Conservation (phyloP, 371 early-diverging fungal genomes). For the Catenaria anguillulae region DNA sequence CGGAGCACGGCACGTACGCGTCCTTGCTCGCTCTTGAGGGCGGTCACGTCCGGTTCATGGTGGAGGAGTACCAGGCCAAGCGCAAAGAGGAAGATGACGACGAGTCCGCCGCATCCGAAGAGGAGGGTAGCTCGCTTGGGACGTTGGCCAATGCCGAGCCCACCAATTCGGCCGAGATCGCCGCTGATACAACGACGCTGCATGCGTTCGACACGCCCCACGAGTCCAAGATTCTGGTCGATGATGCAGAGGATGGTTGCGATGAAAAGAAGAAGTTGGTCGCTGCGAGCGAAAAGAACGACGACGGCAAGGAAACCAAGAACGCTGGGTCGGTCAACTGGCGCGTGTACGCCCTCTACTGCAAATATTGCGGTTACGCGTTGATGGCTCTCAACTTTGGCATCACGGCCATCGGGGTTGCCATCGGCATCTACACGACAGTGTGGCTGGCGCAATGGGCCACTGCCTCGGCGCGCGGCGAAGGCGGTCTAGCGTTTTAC, state of each 20-base stretch:
- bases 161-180: background rate
- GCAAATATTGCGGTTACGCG: constrained; percentile 49
- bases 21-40: constrained; percentile 35
- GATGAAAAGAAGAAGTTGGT: background rate
- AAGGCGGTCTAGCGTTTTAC: constrained; percentile 9
- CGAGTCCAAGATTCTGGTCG: background rate
- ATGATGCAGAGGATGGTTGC: too few relatives aligned
- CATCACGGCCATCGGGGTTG: background rate
- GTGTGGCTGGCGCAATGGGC: background rate
- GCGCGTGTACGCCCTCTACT: constrained; percentile 57
- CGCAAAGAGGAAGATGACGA: background rate
- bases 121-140: constrained; percentile 34
- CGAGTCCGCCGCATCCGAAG: constrained; percentile 6
- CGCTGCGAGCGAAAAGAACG: background rate
- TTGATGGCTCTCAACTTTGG: constrained; percentile 36
- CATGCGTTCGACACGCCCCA: background rate
- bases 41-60: constrained; percentile 13
- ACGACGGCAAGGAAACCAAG: background rate
- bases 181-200: background rate
- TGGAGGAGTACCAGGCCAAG: constrained; percentile 5
- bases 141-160: constrained; percentile 53
- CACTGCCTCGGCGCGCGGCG: background rate
- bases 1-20: constrained; percentile 36
- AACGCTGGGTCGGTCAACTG: constrained; percentile 47
- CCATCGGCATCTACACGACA: constrained; percentile 15